Evolutionary conservation across 768 basidiomycete species (phyloP).

Genomic region (Kwoniella sp.): DNA sequence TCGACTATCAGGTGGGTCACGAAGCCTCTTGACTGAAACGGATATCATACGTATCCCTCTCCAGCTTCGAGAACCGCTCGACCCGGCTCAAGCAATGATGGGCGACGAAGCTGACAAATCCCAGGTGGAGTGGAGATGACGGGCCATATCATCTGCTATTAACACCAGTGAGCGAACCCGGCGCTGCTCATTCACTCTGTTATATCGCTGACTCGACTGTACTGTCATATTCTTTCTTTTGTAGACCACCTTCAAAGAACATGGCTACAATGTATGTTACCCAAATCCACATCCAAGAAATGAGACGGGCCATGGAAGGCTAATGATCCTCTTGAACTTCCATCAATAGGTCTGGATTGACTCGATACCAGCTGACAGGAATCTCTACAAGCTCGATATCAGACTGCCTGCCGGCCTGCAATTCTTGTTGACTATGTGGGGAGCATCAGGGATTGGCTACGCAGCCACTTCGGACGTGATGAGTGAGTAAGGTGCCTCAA

Average conservation of each 20-base stretch:
- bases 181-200: neutral
- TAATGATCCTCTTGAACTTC: neutral
- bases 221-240: neutral
- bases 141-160: conserved; percentile 50
- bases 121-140: conserved; percentile 46
- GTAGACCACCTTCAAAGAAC: conserved; percentile 39
- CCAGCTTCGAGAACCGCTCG: neutral
- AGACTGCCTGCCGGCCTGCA: conserved; percentile 36
- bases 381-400: conserved; percentile 33
- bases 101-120: neutral
- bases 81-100: neutral
- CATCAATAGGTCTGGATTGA: conserved; percentile 40
- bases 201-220: neutral
- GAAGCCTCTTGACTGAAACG: too few relatives aligned
- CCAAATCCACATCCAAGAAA: too few relatives aligned
- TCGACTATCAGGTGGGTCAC: conserved; percentile 31
- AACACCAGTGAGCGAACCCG: conserved; percentile 38
- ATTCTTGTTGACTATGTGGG: conserved; percentile 49
- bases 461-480: conserved; percentile 49
- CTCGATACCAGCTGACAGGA: conserved; percentile 28
- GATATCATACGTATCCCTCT: too few relatives aligned
- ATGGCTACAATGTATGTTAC: conserved; percentile 47
- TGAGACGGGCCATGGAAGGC: neutral
- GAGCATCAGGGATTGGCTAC: conserved; percentile 40
- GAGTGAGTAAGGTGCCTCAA: conserved; percentile 29